Conservation (phyloP, 768 basidiomycete species). For the Amyloporia xantha region DNA sequence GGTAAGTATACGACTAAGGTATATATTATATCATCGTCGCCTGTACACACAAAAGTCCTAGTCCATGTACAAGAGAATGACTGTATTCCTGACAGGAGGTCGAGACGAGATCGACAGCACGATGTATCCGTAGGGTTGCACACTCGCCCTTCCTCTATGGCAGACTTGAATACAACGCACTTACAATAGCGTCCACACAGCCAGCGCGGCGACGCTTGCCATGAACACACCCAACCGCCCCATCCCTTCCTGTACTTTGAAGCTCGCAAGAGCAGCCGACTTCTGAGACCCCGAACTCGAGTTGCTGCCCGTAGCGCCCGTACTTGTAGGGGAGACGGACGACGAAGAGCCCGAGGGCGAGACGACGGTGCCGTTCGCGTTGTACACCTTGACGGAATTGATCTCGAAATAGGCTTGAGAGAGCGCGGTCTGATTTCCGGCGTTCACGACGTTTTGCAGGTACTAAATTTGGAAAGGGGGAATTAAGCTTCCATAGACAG, state of each 20-base stretch:
- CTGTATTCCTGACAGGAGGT: too few species aligned
- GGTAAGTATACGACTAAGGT: too few species aligned
- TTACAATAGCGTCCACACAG: not conserved
- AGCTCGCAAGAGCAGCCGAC: too few species aligned
- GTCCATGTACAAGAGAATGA: too few species aligned
- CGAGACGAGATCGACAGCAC: too few species aligned
- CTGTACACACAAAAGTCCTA: too few species aligned
- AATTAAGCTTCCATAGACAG: not conserved
- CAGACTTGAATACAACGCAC: too few species aligned
- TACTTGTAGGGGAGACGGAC: not conserved
- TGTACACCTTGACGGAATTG: slow-evolving; percentile 49
- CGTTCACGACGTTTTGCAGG: slow-evolving; percentile 44
- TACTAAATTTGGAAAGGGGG: slow-evolving; percentile 28
- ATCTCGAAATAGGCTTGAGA: slow-evolving; percentile 56
- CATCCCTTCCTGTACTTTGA: too few species aligned
- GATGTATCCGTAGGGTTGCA: too few species aligned
- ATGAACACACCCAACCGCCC: not conserved
- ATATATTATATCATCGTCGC: too few species aligned
- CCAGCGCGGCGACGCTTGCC: not conserved
- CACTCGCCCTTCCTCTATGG: too few species aligned
- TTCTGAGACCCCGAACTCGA: not conserved
- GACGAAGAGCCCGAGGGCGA: slow-evolving; percentile 6
- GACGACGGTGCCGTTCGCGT: slow-evolving; percentile 9
- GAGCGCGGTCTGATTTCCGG: slow-evolving; percentile 31
- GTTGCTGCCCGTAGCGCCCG: not conserved